These are phyloP conservation scores for Crithidia acanthocephali DNA, from an alignment of 208 protist species.

Conservation along the genomic window DNA sequence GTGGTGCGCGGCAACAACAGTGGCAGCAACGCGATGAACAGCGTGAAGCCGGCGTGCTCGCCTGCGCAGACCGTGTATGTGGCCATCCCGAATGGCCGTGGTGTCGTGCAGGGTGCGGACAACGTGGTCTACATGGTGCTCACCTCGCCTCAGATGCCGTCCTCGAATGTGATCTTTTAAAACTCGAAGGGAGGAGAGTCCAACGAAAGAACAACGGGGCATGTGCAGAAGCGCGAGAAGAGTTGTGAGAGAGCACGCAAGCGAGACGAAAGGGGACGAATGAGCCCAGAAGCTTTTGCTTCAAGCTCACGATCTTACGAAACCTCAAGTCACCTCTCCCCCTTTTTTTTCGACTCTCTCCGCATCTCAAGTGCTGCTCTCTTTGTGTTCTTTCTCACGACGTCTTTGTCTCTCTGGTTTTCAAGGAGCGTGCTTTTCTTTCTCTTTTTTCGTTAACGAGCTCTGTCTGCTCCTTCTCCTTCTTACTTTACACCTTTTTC, in stretches of 20 bases:
- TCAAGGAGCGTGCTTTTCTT: neutral
- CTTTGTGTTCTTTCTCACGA: too few relatives aligned
- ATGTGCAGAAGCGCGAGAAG: too few relatives aligned
- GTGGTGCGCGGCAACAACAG: conserved; percentile 12
- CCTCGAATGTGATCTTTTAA: conserved; percentile 27
- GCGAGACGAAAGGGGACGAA: too few relatives aligned
- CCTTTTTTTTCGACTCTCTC: too few relatives aligned
- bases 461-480: neutral
- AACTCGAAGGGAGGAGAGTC: too few relatives aligned
- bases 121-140: conserved; percentile 38
- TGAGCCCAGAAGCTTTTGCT: too few relatives aligned
- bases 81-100: conserved; percentile 29
- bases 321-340: too few relatives aligned
- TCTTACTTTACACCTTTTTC: conserved; percentile 11
- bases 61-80: conserved; percentile 21
- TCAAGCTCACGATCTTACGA: too few relatives aligned
- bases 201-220: too few relatives aligned
- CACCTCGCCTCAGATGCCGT: conserved; percentile 24
- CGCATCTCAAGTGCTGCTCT: too few relatives aligned
- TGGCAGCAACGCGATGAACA: conserved; percentile 1
- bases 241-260: too few relatives aligned
- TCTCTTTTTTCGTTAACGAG: neutral
- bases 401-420: neutral
- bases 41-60: neutral
- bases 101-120: conserved; percentile 7